Evolutionary conservation across 371 early-diverging fungal species (phyloP).

Genomic region (Apophysomyces elegans): DNA sequence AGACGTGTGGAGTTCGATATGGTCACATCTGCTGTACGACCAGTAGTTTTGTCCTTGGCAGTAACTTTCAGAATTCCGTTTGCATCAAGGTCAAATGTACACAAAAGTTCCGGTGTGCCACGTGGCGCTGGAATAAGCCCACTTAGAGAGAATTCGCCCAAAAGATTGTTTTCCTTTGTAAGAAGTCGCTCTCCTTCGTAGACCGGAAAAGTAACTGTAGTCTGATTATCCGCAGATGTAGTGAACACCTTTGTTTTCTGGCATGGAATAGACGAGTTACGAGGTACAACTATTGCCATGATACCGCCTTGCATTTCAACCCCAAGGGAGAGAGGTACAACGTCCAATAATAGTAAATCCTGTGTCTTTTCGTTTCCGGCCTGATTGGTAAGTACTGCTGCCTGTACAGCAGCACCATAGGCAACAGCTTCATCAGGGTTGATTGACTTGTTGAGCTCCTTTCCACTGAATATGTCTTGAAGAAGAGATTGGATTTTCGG

Average conservation of each 20-base stretch:
- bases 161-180: slow-evolving; percentile 87
- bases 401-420: slow-evolving; percentile 95
- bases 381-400: slow-evolving; percentile 81
- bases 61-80: slow-evolving; percentile 95
- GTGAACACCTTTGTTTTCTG: slow-evolving; percentile 87
- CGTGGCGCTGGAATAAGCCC: slow-evolving; percentile 90
- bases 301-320: slow-evolving; percentile 90
- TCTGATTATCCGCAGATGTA: slow-evolving; percentile 91
- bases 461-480: slow-evolving; percentile 91
- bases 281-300: slow-evolving; percentile 70
- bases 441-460: slow-evolving; percentile 84
- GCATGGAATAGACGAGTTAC: slow-evolving; percentile 88
- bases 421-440: slow-evolving; percentile 97
- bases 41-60: slow-evolving; percentile 92
- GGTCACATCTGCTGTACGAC: slow-evolving; percentile 76
- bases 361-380: slow-evolving; percentile 68
- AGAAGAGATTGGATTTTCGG: slow-evolving; percentile 99
- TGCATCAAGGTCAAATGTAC: slow-evolving; percentile 93
- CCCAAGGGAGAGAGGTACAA: slow-evolving; percentile 84
- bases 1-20: slow-evolving; percentile 92
- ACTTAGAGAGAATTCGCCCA: slow-evolving; percentile 85
- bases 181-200: slow-evolving; percentile 88
- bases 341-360: slow-evolving; percentile 79
- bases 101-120: slow-evolving; percentile 90
- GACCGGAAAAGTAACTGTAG: slow-evolving; percentile 85